Base-by-base conservation (phyloP, 495 filamentous ascomycete species). In the Annulohypoxylon maeteangense region DNA sequence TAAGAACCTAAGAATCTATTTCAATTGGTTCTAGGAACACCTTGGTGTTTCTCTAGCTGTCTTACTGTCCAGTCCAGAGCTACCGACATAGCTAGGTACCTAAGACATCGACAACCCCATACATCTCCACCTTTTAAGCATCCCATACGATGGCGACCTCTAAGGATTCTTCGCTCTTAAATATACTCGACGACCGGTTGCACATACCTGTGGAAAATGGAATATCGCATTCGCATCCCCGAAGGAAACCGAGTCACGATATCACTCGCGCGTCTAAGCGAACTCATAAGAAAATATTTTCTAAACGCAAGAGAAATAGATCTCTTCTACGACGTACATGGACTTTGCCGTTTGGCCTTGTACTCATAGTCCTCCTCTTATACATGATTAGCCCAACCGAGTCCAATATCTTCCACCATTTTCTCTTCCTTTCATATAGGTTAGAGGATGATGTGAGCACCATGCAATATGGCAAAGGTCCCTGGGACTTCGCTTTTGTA, bases 391-490 rank as follows among this genome's bases (percentile, higher is more conserved):
- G 94, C 77, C 95, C 95, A 11, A 90, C 84, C 47, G 78, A 89
- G 27, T 86, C 88, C 61, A 98, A 98, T 79, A 93, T 92, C 23
- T 75, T 97, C 75, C 87, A 94, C 80, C 84, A 84, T 78, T 93
- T 92, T 70, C 88, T 98, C 78, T 97, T 97, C 87, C 89, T 98
- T 38, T 97, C 95, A 32, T 98, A 98, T 81, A 86, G 87, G 25
- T 81, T 93, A 32, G 86, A 89, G 45, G 58, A 67, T 7, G 75
- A 82, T 47, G 70, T 32, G n/a, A 54, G 79, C n/a, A 81, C 83
- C 0, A 81, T 84, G 60, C 91, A 93, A 80, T 98, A 97, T 79
- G 94, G 92, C 70, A 98, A 98, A 76, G 95, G 95, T 6, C 82
- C 76, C 44, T 88, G 88, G 78, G 95, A 98, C 76, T 86, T 97